Percentiles rank a stretch among this genome's conserved stretches.
phyloP scores from a whole-genome alignment of 2,329 filamentous ascomycete genomes.

The Hypoxylon sp. region DNA sequence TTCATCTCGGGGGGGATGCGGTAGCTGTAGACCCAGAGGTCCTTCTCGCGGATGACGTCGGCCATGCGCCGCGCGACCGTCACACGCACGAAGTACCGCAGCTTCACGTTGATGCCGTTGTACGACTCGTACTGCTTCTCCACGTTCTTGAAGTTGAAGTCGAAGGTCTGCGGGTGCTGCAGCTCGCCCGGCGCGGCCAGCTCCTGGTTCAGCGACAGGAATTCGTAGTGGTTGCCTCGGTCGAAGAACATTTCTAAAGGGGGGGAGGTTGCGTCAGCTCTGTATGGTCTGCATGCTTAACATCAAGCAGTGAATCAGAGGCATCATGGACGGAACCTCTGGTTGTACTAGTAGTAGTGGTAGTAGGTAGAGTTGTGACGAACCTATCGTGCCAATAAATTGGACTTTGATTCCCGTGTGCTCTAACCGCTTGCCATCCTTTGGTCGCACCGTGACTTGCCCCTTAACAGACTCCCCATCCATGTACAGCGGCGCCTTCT shows the following conservation, averaged over 20 bases:
- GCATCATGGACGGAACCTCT: too few relatives aligned
- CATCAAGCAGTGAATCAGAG: too few relatives aligned
- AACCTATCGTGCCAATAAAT: conserved; percentile 98
- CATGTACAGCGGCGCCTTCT: conserved; percentile 96
- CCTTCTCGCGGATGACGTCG: conserved; percentile 98
- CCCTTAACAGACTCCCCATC: conserved; percentile 99
- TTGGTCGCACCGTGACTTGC: conserved; percentile 91
- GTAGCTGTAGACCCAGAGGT: conserved; percentile 99
- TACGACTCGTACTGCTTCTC: conserved; percentile 99
- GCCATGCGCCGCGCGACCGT: conserved; percentile 97
- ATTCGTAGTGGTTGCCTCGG: conserved; percentile 98
- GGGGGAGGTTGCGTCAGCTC: conserved; percentile 4
- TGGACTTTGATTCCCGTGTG: conserved; percentile 99
- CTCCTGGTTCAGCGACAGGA: conserved; percentile 95
- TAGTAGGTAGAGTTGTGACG: too few relatives aligned
- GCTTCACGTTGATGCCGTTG: conserved; percentile 98
- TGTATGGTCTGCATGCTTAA: too few relatives aligned
- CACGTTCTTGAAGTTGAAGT: conserved; percentile 99
- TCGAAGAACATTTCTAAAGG: conserved; percentile 97
- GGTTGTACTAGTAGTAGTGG: too few relatives aligned
- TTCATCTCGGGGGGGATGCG: conserved; percentile 98
- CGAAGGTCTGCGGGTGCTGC: conserved; percentile 97
- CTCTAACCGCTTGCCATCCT: conserved; percentile 97
- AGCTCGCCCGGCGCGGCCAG: conserved; percentile 96
- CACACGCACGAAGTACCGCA: conserved; percentile 97